Conservation (phyloP, 768 basidiomycete genomes). For the Leccinum boreale region DNA sequence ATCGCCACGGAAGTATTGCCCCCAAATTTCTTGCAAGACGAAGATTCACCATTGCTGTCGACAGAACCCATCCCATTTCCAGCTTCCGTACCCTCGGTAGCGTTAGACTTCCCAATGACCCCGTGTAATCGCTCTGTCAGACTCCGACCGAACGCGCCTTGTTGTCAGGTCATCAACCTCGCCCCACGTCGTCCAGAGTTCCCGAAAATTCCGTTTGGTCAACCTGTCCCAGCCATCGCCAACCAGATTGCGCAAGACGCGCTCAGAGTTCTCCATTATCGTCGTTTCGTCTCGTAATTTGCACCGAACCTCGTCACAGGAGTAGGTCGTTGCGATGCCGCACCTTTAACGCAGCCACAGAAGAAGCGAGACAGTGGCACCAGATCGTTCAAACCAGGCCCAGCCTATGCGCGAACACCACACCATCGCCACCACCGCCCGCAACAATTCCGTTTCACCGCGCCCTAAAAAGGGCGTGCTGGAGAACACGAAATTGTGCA, state of each 20-base stretch:
- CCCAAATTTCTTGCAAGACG: background rate
- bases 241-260: background rate
- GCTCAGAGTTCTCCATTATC: background rate
- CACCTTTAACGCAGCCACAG: background rate
- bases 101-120: background rate
- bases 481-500: conserved; percentile 9
- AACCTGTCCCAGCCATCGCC: background rate
- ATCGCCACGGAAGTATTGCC: background rate
- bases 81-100: background rate
- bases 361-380: background rate
- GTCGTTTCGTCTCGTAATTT: background rate
- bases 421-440: conserved; percentile 2
- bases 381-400: background rate
- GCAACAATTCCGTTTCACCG: conserved; percentile 6
- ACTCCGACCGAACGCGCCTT: background rate
- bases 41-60: background rate
- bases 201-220: background rate
- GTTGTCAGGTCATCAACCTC: background rate
- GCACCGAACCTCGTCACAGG: background rate
- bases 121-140: no score
- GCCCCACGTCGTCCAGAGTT: background rate
- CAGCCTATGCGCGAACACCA: background rate
- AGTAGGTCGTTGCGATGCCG: no score
- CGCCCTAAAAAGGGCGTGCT: conserved; percentile 16
- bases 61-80: background rate